Evolutionary conservation across 768 basidiomycete species (phyloP), one percentile per base, ranked within the genome.

Genomic region (Tephrocybe sp.): DNA sequence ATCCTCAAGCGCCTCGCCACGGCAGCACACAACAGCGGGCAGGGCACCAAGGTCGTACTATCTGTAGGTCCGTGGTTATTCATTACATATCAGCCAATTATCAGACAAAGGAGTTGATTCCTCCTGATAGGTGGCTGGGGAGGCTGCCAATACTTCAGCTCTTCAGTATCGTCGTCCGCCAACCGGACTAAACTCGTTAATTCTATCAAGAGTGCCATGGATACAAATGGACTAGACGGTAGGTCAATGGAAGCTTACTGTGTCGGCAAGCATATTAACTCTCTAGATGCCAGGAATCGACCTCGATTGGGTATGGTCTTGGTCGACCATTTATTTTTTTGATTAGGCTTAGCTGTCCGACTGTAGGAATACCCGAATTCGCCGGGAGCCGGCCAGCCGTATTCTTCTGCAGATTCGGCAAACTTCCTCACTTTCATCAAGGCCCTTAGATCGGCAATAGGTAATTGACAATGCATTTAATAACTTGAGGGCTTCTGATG

Each of bases 291-390:
- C 43, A 67, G 71, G 71, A 26, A 62, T 75, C 43, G 71, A 73
- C 51, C 57, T 90, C 34, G 84, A 86, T 58, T 86, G 85, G 85
- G 77, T 75, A 57, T 7, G 54, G 17, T 18, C 26, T 23, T 20
- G 2, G 9, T 9, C 3, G 8, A 10, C 40, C 14, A 23, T 51
- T 26, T 3, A 52, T 7, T 12, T 46, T 30, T 47, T 48, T 32
- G 50, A 21, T 50, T 20, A 20, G 17, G 20, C 38, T 9, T 12
- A 18, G 17, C n/a, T 9, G n/a, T n/a, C 15, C 11, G 38, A 38
- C 15, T 45, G 1, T 50, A 83, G 84, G 88, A 90, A 73, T 91
- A 89, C 64, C 89, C 88, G 9, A 85, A 84, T 56, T 73, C 75
- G 6, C 56, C 68, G 0, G 89, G 87, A 15, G 75, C 75, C 7